phyloP scores from a whole-genome alignment of 2,329 filamentous ascomycete genomes.

The Arthroderma uncinatum region DNA sequence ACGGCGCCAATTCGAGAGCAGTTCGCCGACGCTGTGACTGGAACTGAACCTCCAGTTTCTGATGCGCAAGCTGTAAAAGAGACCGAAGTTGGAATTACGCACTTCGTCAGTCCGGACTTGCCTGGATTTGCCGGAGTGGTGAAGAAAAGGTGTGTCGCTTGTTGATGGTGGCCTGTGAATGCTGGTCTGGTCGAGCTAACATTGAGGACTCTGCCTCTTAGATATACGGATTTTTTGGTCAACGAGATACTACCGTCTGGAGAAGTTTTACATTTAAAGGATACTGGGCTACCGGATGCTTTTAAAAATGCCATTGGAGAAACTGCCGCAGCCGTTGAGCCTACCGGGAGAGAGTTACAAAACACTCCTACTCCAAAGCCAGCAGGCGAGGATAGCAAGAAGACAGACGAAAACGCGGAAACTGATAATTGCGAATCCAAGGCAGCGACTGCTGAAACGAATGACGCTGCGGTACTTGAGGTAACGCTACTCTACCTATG shows the following conservation, averaged over 20 bases:
- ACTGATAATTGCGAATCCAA: neutral
- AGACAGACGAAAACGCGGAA: neutral
- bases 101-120: conserved; percentile 48
- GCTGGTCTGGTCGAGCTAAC: conserved; percentile 1
- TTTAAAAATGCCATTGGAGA: conserved; percentile 11
- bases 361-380: too few species aligned
- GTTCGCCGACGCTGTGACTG: neutral
- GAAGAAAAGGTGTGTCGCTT: conserved; percentile 49
- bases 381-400: neutral
- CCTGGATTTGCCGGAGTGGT: conserved; percentile 52
- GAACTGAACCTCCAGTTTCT: conserved; percentile 7
- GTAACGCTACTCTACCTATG: neutral
- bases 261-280: conserved; percentile 59
- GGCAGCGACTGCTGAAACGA: neutral
- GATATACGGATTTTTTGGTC: conserved; percentile 86
- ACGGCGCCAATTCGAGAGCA: neutral
- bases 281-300: conserved; percentile 27
- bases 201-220: conserved; percentile 21
- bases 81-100: conserved; percentile 49
- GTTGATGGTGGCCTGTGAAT: neutral
- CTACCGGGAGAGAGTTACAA: neutral
- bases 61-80: conserved; percentile 32
- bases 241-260: conserved; percentile 75
- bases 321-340: neutral
- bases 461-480: neutral